phyloP scores from a whole-genome alignment of 2,329 filamentous ascomycete species.

The Trichoderma atrobrunneum region DNA sequence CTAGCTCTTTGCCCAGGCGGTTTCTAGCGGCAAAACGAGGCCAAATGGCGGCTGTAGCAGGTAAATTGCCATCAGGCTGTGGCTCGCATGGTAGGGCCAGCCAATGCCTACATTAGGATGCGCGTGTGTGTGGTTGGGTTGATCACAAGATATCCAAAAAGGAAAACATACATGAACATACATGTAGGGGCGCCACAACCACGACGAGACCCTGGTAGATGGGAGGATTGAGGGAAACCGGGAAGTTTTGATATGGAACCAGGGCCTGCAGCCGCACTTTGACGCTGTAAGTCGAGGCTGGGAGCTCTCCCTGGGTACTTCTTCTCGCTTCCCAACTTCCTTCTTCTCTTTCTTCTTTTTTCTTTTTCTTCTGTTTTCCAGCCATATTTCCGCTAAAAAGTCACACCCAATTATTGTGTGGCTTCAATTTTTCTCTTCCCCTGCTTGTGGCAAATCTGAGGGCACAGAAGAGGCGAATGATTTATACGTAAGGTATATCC shows the following conservation, averaged over 20 bases:
- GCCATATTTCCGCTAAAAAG: not conserved
- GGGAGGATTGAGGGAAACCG: slow-evolving; percentile 16
- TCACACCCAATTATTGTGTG: not conserved
- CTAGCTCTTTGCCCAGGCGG: not conserved
- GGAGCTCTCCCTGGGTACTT: not conserved
- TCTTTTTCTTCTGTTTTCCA: not conserved
- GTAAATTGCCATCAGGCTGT: not conserved
- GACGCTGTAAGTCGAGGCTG: slow-evolving; percentile 6
- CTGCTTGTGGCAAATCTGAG: not conserved
- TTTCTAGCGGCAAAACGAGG: not conserved
- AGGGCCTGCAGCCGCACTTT: slow-evolving; percentile 15
- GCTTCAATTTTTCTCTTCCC: not conserved
- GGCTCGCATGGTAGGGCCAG: not conserved
- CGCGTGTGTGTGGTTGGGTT: slow-evolving; percentile 8
- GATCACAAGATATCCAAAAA: slow-evolving; percentile 13
- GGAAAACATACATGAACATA: not conserved
- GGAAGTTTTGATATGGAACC: slow-evolving; percentile 8
- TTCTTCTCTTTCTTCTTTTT: not conserved
- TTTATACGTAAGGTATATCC: not conserved
- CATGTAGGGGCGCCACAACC: slow-evolving; percentile 15
- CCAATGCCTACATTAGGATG: not conserved
- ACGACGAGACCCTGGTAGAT: slow-evolving; percentile 8
- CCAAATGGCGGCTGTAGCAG: not conserved
- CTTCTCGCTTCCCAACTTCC: not conserved
- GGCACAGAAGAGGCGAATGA: not conserved